phyloP scores from a whole-genome alignment of 192 early-diverging fungal species.

The Lobosporangium transversale region DNA sequence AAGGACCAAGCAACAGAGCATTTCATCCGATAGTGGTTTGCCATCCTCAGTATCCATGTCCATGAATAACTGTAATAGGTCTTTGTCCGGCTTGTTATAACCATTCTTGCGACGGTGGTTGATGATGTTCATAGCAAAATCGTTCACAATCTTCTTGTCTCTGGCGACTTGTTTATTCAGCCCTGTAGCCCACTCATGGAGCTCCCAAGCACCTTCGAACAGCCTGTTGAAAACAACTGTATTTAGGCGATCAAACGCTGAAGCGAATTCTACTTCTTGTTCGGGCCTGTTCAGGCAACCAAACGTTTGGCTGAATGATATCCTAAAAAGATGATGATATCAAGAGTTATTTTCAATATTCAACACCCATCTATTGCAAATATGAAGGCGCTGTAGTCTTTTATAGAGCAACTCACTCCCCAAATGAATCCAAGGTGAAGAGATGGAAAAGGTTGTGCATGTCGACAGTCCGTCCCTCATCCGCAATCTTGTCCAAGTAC shows the following conservation, averaged over 20 bases:
- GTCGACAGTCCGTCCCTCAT: slow-evolving; percentile 45
- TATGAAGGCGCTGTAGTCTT: not conserved
- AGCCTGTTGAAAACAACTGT: slow-evolving; percentile 36
- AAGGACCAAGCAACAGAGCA: slow-evolving; percentile 58
- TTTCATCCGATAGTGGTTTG: slow-evolving; percentile 38
- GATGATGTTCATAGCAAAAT: slow-evolving; percentile 51
- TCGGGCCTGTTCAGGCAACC: slow-evolving; percentile 32
- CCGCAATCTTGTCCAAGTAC: slow-evolving; percentile 32
- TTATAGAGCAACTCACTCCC: slow-evolving; percentile 32
- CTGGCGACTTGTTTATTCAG: slow-evolving; percentile 14
- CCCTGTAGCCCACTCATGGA: slow-evolving; percentile 38
- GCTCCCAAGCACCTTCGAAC: slow-evolving; percentile 26
- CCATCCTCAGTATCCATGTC: slow-evolving; percentile 55
- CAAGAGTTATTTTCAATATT: not conserved
- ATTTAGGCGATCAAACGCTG: slow-evolving; percentile 65
- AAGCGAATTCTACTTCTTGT: slow-evolving; percentile 56
- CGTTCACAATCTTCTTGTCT: slow-evolving; percentile 35
- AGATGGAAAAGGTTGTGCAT: slow-evolving; percentile 60
- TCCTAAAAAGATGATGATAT: slow-evolving; percentile 1
- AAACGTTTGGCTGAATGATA: slow-evolving; percentile 45
- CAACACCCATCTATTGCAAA: not conserved
- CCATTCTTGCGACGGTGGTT: slow-evolving; percentile 15
- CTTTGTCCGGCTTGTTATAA: slow-evolving; percentile 33
- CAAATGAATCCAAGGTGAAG: slow-evolving; percentile 63
- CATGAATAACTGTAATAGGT: slow-evolving; percentile 62